Evolutionary conservation across 306 rosid species (phyloP).

Genomic region (Hippophae tibetana): DNA sequence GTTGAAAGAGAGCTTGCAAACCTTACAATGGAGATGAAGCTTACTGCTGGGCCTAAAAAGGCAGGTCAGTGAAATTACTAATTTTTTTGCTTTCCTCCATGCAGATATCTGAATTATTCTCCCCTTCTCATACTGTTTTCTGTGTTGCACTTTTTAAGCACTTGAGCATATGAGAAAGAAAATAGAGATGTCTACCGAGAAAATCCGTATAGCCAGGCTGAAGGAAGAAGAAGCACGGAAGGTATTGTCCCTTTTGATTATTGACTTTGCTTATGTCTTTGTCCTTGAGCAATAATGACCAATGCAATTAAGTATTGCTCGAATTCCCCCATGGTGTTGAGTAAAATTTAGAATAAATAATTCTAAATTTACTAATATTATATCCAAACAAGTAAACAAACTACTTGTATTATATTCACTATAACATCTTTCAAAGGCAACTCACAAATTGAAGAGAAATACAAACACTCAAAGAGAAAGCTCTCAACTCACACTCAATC

Average conservation of each 20-base stretch:
- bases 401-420: no score
- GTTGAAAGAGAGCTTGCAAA: slow-evolving; percentile 78
- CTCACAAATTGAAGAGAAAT: no score
- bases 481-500: no score
- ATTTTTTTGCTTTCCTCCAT: slow-evolving; percentile 12
- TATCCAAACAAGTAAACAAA: no score
- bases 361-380: no score
- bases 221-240: slow-evolving; percentile 68
- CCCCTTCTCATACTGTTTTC: slow-evolving; percentile 4
- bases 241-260: slow-evolving; percentile 29
- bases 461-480: no score
- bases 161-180: slow-evolving; percentile 86
- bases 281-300: neutral
- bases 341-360: no score
- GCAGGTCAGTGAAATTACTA: slow-evolving; percentile 52
- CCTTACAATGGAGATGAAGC: slow-evolving; percentile 82
- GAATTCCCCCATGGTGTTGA: neutral
- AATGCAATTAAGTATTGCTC: neutral
- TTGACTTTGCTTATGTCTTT: neutral
- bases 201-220: slow-evolving; percentile 59
- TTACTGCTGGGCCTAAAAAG: slow-evolving; percentile 90
- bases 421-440: no score
- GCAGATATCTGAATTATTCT: slow-evolving; percentile 24
- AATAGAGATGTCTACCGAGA: slow-evolving; percentile 71
- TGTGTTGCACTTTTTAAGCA: slow-evolving; percentile 43